phyloP scores from a whole-genome alignment of 2,329 filamentous ascomycete species.

The Talaromyces verruculosus region DNA sequence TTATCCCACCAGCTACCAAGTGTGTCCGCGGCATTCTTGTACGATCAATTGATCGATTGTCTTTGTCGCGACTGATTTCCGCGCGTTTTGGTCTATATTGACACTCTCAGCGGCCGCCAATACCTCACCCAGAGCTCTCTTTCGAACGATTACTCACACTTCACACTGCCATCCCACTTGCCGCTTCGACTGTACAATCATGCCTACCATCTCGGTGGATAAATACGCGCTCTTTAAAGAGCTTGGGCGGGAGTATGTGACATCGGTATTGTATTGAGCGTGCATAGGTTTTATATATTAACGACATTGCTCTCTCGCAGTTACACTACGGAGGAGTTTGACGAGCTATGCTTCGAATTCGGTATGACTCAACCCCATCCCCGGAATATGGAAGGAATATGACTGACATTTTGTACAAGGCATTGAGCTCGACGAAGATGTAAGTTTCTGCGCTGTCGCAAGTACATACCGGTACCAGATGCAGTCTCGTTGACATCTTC shows the following conservation, averaged over 20 bases:
- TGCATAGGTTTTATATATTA: slow-evolving; percentile 16
- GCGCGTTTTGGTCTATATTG: background rate
- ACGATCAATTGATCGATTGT: background rate
- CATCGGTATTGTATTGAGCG: background rate
- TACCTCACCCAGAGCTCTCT: background rate
- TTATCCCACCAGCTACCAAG: background rate
- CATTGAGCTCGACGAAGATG: slow-evolving; percentile 95
- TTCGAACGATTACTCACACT: background rate
- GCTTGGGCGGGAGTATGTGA: slow-evolving; percentile 76
- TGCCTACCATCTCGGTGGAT: slow-evolving; percentile 97
- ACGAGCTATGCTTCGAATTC: slow-evolving; percentile 97
- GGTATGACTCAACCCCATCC: slow-evolving; percentile 50
- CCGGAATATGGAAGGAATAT: slow-evolving; percentile 24
- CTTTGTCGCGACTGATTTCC: background rate
- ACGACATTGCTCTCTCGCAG: slow-evolving; percentile 43
- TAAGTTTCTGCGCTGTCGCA: slow-evolving; percentile 30
- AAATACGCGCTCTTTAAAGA: slow-evolving; percentile 95
- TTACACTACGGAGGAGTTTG: slow-evolving; percentile 91
- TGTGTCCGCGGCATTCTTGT: background rate
- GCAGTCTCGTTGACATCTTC: slow-evolving; percentile 19
- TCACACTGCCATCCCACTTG: slow-evolving; percentile 19
- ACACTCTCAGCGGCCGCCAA: background rate
- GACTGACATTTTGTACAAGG: slow-evolving; percentile 44
- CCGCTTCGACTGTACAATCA: slow-evolving; percentile 46
- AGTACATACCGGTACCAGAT: background rate